These are phyloP conservation scores for Earliella scabrosa DNA, from an alignment of 1,284 basidiomycete species.

Conservation along the genomic window DNA sequence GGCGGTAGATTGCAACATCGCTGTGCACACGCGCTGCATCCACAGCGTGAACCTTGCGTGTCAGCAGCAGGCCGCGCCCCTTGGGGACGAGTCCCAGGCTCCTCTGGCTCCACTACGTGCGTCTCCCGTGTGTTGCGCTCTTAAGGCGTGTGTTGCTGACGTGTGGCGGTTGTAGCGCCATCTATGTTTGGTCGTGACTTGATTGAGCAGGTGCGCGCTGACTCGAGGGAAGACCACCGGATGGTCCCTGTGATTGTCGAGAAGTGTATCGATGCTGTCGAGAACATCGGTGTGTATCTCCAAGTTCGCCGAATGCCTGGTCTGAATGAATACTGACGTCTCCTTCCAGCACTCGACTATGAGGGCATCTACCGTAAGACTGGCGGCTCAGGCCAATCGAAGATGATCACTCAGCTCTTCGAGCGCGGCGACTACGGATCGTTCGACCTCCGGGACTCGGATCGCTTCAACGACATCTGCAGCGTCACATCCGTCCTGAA, in stretches of 20 bases:
- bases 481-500: constrained; percentile 97
- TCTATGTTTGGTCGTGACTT: constrained; percentile 93
- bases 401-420: constrained; percentile 93
- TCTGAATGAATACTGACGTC: background rate
- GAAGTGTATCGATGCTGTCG: constrained; percentile 95
- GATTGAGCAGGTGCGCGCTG: constrained; percentile 80
- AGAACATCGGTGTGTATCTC: constrained; percentile 67
- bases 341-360: constrained; percentile 75
- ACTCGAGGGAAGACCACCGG: constrained; percentile 64
- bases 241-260: constrained; percentile 89
- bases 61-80: constrained; percentile 46
- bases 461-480: constrained; percentile 96
- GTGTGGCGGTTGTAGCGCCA: constrained; percentile 51
- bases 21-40: constrained; percentile 77
- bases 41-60: constrained; percentile 63
- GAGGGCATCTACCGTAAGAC: constrained; percentile 98
- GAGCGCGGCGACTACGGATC: constrained; percentile 88
- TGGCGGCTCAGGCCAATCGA: constrained; percentile 91
- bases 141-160: background rate
- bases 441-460: constrained; percentile 88
- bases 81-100: constrained; percentile 38
- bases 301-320: background rate
- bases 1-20: constrained; percentile 64
- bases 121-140: constrained; percentile 31
- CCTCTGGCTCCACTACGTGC: constrained; percentile 51